Evolutionary conservation across 176 grass and related monocot species (phyloP), one percentile per base, ranked within the genome.

Genomic region (Oryza brachyantha): DNA sequence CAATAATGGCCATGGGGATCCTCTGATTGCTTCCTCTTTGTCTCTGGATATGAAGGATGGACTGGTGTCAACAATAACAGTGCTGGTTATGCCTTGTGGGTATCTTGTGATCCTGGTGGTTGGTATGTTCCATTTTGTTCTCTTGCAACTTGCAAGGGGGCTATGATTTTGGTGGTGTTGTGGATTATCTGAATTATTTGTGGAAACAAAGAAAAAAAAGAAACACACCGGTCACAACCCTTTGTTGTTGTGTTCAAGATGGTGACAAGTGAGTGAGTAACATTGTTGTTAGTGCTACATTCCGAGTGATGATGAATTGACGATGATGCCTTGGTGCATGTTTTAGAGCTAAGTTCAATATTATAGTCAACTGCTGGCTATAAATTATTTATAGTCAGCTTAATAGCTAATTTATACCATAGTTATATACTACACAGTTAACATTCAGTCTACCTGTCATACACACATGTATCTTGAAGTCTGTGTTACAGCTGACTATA

Each of bases 121-220:
- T 89, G 82, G 39, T 74, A 38, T 70, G 87, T 81, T 85, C 82
- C 82, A 12, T 89, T 84, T 81, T 81, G 76, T 80, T 84, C 9
- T 13, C 32, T 5, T 55, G 22, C 31, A 32, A 32, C 38, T n/a
- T n/a, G n/a, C n/a, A n/a, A 26, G 17, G 12, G 16, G 21, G 4
- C 24, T 35, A 19, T 24, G 66, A 13, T 37, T 72, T 57, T 70
- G 50, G 40, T 64, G 10, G 11, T 38, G 31, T 17, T n/a, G 28
- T 9, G 29, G 27, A 13, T 48, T 48, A 1, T 8, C 1, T 13
- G 5, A 45, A 45, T 22, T 24, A 22, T 55, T 55, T 10, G 52
- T 55, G 10, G 19, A 7, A 14, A 11, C 26, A 25, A 13, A 39
- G 2, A 8, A 70, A 52, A 21, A 48, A 7, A 14, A 50, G 0